Conservation (phyloP, 2,329 filamentous ascomycete species). For the Trichoderma oligosporum region DNA sequence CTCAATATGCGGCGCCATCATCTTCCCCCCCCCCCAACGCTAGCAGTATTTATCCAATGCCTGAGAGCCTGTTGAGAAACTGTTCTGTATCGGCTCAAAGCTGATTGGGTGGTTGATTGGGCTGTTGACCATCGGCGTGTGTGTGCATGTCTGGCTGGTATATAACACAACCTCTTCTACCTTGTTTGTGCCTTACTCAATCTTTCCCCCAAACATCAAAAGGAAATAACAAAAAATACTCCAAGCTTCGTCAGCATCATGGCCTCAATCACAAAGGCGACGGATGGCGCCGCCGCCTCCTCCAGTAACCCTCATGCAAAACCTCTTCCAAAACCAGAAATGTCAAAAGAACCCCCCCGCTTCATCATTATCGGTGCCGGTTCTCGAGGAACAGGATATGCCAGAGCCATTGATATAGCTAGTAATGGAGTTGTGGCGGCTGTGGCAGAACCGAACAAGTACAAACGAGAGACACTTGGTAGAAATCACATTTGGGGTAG, state of each 20-base stretch:
- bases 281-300: background rate
- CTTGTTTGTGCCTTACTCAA: too few relatives aligned
- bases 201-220: too few relatives aligned
- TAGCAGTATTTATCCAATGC: slow-evolving; percentile 13
- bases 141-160: too few relatives aligned
- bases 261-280: slow-evolving; percentile 26
- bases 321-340: slow-evolving; percentile 41
- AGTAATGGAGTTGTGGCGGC: slow-evolving; percentile 68
- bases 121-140: background rate
- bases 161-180: too few relatives aligned
- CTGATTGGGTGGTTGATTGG: slow-evolving; percentile 1
- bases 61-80: background rate
- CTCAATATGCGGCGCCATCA: slow-evolving; percentile 4
- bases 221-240: background rate
- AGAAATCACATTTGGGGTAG: slow-evolving; percentile 68
- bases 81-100: slow-evolving; percentile 3
- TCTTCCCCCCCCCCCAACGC: slow-evolving; percentile 14
- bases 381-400: slow-evolving; percentile 72
- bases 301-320: background rate
- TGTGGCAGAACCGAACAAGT: slow-evolving; percentile 75
- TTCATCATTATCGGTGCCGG: slow-evolving; percentile 81
- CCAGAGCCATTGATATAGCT: slow-evolving; percentile 59
- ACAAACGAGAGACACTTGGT: slow-evolving; percentile 71
- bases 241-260: slow-evolving; percentile 17
- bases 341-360: slow-evolving; percentile 53